phyloP scores from a whole-genome alignment of 1,284 basidiomycete genomes.

The Cystobasidium sp. region DNA sequence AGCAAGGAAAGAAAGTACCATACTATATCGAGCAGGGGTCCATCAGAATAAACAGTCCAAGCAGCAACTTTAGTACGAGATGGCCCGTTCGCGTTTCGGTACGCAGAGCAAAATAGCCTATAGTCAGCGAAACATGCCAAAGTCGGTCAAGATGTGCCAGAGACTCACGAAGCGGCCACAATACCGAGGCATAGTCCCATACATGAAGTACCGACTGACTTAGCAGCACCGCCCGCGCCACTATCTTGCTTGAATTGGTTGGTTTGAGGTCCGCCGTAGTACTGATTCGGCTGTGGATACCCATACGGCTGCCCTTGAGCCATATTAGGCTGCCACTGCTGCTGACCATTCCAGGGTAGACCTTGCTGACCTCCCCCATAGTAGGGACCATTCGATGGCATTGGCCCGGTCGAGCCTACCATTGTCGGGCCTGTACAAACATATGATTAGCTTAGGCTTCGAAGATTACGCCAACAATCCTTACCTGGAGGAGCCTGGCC shows the following conservation, averaged over 20 bases:
- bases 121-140: background rate
- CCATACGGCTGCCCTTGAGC: too few species aligned
- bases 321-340: too few species aligned
- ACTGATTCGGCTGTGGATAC: too few species aligned
- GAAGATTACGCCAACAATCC: background rate
- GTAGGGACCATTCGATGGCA: conserved; percentile 6
- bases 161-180: conserved; percentile 9
- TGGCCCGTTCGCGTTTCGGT: background rate
- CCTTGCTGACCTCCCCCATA: background rate
- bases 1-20: too few species aligned
- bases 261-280: too few species aligned
- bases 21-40: too few species aligned
- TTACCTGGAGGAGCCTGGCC: background rate
- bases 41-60: too few species aligned
- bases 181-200: background rate
- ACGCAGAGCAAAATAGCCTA: background rate
- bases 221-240: background rate
- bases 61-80: too few species aligned
- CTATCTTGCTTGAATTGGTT: too few species aligned
- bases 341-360: background rate
- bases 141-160: background rate
- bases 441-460: background rate
- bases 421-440: conserved; percentile 1
- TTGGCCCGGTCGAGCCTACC: conserved; percentile 13
- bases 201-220: background rate